Base-by-base conservation (phyloP, 2,329 filamentous ascomycete genomes). In the Aureobasidium sp. region DNA sequence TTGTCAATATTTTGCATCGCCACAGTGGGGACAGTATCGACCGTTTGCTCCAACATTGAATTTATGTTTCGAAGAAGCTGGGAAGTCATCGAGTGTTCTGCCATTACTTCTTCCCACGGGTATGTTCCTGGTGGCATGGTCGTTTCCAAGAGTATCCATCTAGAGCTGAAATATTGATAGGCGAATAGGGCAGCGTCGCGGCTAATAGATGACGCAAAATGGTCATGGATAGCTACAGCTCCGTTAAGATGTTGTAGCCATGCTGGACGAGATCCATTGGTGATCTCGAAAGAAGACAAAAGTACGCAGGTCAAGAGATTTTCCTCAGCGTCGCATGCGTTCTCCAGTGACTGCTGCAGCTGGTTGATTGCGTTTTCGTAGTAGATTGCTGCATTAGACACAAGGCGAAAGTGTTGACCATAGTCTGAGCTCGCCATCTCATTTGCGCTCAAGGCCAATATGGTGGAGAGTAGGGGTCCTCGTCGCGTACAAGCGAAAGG, bases 101-200 rank as follows among this genome's bases (percentile, higher is more conserved):
- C 29, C 10, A 34, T 37, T 4, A 58, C 54, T 32, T 45, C 41
- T n/a, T 58, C 42, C 11, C 25, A 29, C 10, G 54, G 39, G 11
- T 58, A 58, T 6, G 41, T 58, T n/a, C 54, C 54, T 36, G 54
- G 54, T 9, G 54, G 54, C 54, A 58, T 58, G 11, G 54, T 58
- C 32, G 54, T 58, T 9, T 58, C 54, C 10, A 58, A 21, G 5
- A 58, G 30, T 25, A 58, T 58, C 54, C 54, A 58, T 27, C 54
- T 34, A 5, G 25, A 58, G 42, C 39, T 25, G 16, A 58, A 58
- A 21, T 58, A 58, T 47, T 41, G 54, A 13, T 45, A 47, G 7
- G 54, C 54, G 21, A 58, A 57, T 1, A 58, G 8, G 13, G 54
- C 54, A 32, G 8, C 37, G 25, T 47, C 41, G 25, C 42, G 54